Conservation (phyloP, 169 alveolate genomes). For the Eimeria maxima region DNA sequence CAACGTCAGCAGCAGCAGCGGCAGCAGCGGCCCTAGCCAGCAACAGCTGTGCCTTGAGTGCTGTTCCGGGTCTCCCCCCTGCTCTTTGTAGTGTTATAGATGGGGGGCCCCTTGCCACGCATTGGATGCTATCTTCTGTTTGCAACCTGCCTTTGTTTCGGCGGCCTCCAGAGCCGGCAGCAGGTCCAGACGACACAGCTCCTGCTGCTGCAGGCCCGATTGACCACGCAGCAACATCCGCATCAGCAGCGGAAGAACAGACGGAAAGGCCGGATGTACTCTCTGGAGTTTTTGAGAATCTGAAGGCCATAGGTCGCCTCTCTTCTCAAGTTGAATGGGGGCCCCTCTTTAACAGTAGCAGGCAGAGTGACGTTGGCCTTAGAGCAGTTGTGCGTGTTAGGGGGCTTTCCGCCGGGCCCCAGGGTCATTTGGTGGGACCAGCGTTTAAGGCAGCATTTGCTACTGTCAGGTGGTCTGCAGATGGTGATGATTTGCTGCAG, state of each 20-base stretch:
- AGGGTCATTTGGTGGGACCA: conserved; percentile 24
- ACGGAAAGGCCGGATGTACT: not conserved
- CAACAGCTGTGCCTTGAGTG: conserved; percentile 37
- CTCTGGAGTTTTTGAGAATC: not conserved
- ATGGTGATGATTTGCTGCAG: conserved; percentile 21
- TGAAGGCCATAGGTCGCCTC: not conserved
- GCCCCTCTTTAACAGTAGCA: not conserved
- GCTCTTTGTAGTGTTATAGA: conserved; percentile 4
- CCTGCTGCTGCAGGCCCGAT: not conserved
- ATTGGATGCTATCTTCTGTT: not conserved
- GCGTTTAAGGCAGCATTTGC: conserved; percentile 12
- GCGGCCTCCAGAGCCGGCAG: not conserved
- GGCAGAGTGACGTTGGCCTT: not conserved
- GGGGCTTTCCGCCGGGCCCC: conserved; percentile 32
- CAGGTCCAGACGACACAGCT: not conserved
- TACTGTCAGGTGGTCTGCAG: not conserved
- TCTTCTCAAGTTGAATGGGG: not conserved
- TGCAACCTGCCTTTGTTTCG: conserved; percentile 18
- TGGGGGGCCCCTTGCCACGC: not conserved
- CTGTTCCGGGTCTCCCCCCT: conserved; percentile 29
- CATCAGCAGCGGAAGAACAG: not conserved
- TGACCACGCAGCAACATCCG: not conserved
- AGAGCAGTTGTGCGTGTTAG: not conserved
- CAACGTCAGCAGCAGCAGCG: not conserved
- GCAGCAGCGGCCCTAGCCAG: conserved; percentile 30